These are phyloP conservation scores for Zygosaccharomyces siamensis DNA, from an alignment of 805 yeast species.

Conservation along the genomic window DNA sequence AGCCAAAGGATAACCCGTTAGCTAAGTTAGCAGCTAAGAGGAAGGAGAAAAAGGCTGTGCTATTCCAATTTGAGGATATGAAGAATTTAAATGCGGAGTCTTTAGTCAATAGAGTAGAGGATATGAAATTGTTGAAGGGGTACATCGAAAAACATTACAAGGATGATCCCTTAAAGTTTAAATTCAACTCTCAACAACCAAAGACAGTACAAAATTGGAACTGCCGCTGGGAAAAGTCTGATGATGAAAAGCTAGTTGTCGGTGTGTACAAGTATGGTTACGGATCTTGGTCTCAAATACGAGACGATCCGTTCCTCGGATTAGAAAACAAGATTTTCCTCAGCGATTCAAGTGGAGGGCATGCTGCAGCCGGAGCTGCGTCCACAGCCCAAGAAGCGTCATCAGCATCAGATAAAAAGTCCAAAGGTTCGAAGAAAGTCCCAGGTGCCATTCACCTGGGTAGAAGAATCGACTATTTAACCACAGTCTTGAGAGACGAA, in stretches of 20 bases:
- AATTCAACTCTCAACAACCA: conserved; percentile 50
- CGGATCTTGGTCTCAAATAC: conserved; percentile 89
- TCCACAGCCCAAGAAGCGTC: not conserved
- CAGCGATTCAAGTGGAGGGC: conserved; percentile 36
- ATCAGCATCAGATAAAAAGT: conserved; percentile 18
- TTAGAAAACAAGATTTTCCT: conserved; percentile 80
- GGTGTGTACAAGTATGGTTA: conserved; percentile 93
- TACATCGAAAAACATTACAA: conserved; percentile 45
- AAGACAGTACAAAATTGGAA: conserved; percentile 89
- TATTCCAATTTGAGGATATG: conserved; percentile 84
- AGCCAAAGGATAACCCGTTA: conserved; percentile 41
- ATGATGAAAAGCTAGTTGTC: conserved; percentile 79
- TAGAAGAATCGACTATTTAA: conserved; percentile 84
- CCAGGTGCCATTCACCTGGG: conserved; percentile 92
- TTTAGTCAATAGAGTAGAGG: conserved; percentile 76
- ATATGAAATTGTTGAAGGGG: conserved; percentile 61
- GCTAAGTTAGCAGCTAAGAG: conserved; percentile 58
- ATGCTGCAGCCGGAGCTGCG: conserved; percentile 3
- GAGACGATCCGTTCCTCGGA: conserved; percentile 92
- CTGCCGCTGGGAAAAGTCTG: conserved; percentile 75
- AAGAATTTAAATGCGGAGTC: conserved; percentile 88
- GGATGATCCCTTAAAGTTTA: conserved; percentile 57
- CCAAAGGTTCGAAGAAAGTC: conserved; percentile 50
- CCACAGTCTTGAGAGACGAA: conserved; percentile 62
- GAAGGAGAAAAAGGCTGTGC: conserved; percentile 82